These are phyloP conservation scores for Sporobolomyces pararoseus DNA, from an alignment of 768 basidiomycete species.

Conservation along the genomic window DNA sequence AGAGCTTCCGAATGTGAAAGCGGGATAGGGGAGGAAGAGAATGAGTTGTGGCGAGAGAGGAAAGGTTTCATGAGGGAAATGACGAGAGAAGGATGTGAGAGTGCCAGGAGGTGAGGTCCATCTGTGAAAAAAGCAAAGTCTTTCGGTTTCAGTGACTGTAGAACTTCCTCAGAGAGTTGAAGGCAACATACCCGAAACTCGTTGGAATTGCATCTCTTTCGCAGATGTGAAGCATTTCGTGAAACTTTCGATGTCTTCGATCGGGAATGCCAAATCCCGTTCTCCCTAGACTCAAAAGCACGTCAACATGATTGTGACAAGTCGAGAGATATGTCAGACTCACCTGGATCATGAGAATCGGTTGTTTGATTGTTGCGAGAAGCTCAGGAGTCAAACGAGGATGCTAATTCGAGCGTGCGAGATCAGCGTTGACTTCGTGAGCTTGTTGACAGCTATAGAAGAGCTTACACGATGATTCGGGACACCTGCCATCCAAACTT, in stretches of 20 bases:
- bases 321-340: background rate
- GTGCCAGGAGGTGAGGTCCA: conserved; percentile 21
- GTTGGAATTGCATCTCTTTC: conserved; percentile 16
- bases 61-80: conserved; percentile 20
- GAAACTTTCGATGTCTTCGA: conserved; percentile 9
- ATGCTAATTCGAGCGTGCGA: background rate
- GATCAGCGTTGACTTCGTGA: background rate
- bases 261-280: conserved; percentile 14
- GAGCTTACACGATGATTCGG: conserved; percentile 14
- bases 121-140: background rate
- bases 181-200: background rate
- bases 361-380: conserved; percentile 12
- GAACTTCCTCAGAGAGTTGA: background rate
- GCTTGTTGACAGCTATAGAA: background rate
- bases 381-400: conserved; percentile 11
- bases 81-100: conserved; percentile 10
- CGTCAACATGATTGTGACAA: background rate
- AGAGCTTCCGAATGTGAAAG: background rate
- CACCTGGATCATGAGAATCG: conserved; percentile 26
- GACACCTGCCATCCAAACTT: conserved; percentile 7
- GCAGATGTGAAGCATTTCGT: conserved; percentile 1
- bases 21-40: background rate
- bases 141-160: background rate
- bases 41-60: conserved; percentile 2
- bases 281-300: conserved; percentile 9